Percentiles rank a stretch among this genome's conserved stretches.
These are phyloP conservation scores for Melastoma candidum DNA, from an alignment of 441 rosid species.

Conservation along the genomic window DNA sequence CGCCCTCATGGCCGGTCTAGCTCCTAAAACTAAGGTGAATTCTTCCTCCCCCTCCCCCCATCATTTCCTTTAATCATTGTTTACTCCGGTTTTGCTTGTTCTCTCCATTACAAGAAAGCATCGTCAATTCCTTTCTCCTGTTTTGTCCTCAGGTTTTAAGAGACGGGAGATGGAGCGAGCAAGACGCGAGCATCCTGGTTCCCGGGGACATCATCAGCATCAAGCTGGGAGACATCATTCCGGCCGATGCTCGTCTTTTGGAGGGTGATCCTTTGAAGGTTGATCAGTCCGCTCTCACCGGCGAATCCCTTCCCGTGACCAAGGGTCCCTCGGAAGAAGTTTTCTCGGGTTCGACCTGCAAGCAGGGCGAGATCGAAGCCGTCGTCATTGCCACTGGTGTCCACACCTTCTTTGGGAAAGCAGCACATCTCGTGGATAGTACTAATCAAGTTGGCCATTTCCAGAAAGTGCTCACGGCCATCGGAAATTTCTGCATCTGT, in stretches of 20 bases:
- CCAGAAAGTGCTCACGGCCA: conserved; percentile 74
- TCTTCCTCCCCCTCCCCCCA: not conserved
- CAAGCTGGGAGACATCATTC: conserved; percentile 17
- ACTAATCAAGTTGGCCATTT: conserved; percentile 66
- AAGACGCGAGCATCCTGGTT: conserved; percentile 16
- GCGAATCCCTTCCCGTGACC: conserved; percentile 20
- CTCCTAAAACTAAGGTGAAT: conserved; percentile 18
- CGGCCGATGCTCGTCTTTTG: too few species aligned
- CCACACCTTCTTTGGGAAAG: conserved; percentile 64
- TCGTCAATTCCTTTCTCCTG: not conserved
- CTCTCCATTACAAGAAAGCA: not conserved
- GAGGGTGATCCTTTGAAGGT: too few species aligned
- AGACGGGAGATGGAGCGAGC: conserved; percentile 18
- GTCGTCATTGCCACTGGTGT: conserved; percentile 65
- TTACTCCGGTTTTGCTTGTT: not conserved
- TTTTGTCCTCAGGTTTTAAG: conserved; percentile 9
- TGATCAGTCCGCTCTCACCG: too few species aligned
- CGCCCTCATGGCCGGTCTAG: conserved; percentile 17
- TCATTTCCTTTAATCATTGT: not conserved
- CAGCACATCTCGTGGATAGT: conserved; percentile 65
- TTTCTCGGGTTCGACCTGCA: conserved; percentile 65
- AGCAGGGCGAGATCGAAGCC: conserved; percentile 60
- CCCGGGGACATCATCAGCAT: conserved; percentile 21
- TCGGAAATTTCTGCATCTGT: conserved; percentile 91
- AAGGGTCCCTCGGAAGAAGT: conserved; percentile 44